Evolutionary conservation across 2,329 filamentous ascomycete species (phyloP).

Genomic region (Aspergillus tamarii): DNA sequence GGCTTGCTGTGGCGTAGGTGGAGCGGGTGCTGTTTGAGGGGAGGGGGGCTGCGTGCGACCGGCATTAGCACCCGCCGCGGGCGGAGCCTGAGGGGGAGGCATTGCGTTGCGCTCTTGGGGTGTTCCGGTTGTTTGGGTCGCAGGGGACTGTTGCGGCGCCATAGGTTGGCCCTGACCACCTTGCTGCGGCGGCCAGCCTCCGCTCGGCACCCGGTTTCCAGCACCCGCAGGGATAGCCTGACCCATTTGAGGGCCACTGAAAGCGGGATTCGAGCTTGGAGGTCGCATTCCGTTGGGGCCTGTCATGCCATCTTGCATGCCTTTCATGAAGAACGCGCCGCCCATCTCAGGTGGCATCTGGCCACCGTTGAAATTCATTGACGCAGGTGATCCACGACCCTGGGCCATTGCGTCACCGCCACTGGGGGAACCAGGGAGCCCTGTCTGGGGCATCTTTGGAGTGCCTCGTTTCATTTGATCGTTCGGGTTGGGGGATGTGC

Average conservation of each 20-base stretch:
- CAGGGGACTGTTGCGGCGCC: conserved; percentile 51
- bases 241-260: conserved; percentile 46
- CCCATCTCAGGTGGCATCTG: conserved; percentile 55
- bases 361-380: conserved; percentile 57
- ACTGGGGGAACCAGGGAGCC: conserved; percentile 60
- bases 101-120: conserved; percentile 60
- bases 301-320: conserved; percentile 47
- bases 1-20: conserved; percentile 64
- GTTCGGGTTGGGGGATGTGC: conserved; percentile 63
- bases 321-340: conserved; percentile 48
- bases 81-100: conserved; percentile 53
- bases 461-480: conserved; percentile 67
- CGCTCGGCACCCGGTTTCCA: conserved; percentile 44
- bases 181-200: conserved; percentile 45
- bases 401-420: conserved; percentile 59
- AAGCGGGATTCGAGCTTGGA: conserved; percentile 57
- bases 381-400: conserved; percentile 63
- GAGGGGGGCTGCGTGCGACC: conserved; percentile 48
- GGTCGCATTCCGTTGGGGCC: conserved; percentile 60
- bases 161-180: conserved; percentile 47
- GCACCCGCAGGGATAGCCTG: conserved; percentile 48
- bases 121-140: conserved; percentile 52
- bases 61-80: conserved; percentile 41
- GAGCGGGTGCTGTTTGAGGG: conserved; percentile 53
- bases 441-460: conserved; percentile 61